phyloP scores from a whole-genome alignment of 106 monocot genomes.

The Phalaenopsis equestris region DNA sequence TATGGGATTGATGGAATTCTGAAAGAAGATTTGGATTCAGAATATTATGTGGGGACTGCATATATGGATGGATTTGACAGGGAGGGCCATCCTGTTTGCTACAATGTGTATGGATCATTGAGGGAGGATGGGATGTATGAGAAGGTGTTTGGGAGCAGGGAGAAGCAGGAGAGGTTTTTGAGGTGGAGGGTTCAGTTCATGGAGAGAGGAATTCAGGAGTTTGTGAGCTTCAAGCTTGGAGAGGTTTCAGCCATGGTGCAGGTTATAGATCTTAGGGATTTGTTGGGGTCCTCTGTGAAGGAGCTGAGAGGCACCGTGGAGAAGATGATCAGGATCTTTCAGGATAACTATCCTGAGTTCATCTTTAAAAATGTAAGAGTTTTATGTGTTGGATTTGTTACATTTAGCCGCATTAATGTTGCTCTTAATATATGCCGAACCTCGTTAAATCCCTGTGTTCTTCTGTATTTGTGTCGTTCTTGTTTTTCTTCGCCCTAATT shows the following conservation, averaged over 20 bases:
- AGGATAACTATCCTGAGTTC: conserved; percentile 54
- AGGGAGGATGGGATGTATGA: conserved; percentile 33
- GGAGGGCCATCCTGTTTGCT: conserved; percentile 47
- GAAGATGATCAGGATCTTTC: conserved; percentile 24
- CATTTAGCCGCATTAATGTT: no score
- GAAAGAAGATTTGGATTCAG: conserved; percentile 25
- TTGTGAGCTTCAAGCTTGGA: conserved; percentile 41
- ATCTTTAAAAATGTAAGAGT: conserved; percentile 30
- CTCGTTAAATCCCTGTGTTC: no score
- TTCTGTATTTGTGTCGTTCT: no score
- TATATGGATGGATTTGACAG: conserved; percentile 35
- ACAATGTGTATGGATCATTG: conserved; percentile 45
- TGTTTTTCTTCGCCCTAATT: no score
- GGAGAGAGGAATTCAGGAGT: conserved; percentile 48
- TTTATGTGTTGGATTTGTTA: not conserved
- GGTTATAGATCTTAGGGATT: conserved; percentile 43
- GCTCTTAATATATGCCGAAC: no score
- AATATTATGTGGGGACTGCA: conserved; percentile 8
- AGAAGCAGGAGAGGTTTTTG: conserved; percentile 48
- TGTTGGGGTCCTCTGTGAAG: conserved; percentile 17
- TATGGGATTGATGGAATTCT: conserved; percentile 31
- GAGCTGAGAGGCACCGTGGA: conserved; percentile 21
- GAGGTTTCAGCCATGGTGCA: conserved; percentile 21
- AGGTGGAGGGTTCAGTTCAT: conserved; percentile 64
- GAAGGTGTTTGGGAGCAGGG: conserved; percentile 38